phyloP scores from a whole-genome alignment of 2,329 filamentous ascomycete species.

The Coniochaeta sp. region DNA sequence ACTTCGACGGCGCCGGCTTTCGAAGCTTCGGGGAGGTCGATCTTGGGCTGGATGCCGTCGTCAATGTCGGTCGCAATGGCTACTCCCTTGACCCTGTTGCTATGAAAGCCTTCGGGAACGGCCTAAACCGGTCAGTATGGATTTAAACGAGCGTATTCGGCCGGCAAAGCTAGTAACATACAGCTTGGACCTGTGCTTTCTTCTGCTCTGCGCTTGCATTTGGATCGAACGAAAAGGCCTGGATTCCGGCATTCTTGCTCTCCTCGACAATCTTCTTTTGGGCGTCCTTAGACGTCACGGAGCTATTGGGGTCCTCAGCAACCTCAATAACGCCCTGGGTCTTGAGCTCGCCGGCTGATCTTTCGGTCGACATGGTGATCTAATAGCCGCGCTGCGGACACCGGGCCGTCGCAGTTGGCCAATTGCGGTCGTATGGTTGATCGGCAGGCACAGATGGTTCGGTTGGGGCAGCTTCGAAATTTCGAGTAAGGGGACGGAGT shows the following conservation, averaged over 20 bases:
- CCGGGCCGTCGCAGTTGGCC: background rate
- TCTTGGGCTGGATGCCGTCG: slow-evolving; percentile 59
- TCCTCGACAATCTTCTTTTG: slow-evolving; percentile 70
- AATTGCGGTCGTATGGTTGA: background rate
- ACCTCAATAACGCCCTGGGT: slow-evolving; percentile 74
- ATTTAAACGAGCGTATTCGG: background rate
- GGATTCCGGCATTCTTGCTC: slow-evolving; percentile 69
- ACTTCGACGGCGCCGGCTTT: slow-evolving; percentile 61
- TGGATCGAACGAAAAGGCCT: slow-evolving; percentile 82
- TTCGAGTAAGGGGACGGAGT: background rate
- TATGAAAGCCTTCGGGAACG: slow-evolving; percentile 58
- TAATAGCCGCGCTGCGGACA: slow-evolving; percentile 6
- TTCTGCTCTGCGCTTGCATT: slow-evolving; percentile 80
- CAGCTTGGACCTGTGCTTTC: slow-evolving; percentile 67
- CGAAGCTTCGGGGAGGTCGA: slow-evolving; percentile 70
- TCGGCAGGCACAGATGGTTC: background rate
- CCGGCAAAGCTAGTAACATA: slow-evolving; percentile 38
- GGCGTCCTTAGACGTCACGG: slow-evolving; percentile 62
- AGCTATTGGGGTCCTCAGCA: slow-evolving; percentile 62
- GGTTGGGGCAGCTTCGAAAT: background rate
- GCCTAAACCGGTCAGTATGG: slow-evolving; percentile 34
- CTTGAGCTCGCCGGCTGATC: slow-evolving; percentile 58
- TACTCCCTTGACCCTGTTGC: slow-evolving; percentile 53
- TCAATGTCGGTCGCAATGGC: slow-evolving; percentile 75
- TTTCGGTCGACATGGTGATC: slow-evolving; percentile 22